These are phyloP conservation scores for Batrachochytrium dendrobatidis DNA, from an alignment of 371 early-diverging fungal genomes.

Conservation along the genomic window DNA sequence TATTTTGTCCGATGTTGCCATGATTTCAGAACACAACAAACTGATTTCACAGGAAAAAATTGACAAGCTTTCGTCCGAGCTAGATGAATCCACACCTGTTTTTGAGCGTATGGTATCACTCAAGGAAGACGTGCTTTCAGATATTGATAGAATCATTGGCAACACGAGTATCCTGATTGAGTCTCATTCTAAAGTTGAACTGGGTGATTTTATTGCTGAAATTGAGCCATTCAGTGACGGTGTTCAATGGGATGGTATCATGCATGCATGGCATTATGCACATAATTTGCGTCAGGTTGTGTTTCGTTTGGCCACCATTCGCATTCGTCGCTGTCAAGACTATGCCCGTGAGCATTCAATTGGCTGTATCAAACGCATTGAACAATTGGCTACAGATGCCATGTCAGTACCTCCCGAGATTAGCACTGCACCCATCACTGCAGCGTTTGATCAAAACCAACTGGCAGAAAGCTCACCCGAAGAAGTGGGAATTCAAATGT, in stretches of 20 bases:
- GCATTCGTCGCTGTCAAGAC: slow-evolving; percentile 47
- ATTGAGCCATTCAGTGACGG: slow-evolving; percentile 56
- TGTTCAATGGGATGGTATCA: slow-evolving; percentile 71
- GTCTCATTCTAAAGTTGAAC: slow-evolving; percentile 40
- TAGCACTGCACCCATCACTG: slow-evolving; percentile 34
- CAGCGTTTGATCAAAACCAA: slow-evolving; percentile 29
- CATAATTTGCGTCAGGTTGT: slow-evolving; percentile 43
- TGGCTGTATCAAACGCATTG: slow-evolving; percentile 54
- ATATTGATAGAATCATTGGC: slow-evolving; percentile 63
- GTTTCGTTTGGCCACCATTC: slow-evolving; percentile 23
- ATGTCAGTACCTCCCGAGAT: slow-evolving; percentile 35
- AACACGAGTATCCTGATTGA: slow-evolving; percentile 49
- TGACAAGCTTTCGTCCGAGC: slow-evolving; percentile 31
- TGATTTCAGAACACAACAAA: slow-evolving; percentile 42
- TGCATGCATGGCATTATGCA: slow-evolving; percentile 80
- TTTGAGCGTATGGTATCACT: slow-evolving; percentile 34
- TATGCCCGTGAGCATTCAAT: slow-evolving; percentile 58
- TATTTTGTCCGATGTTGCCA: slow-evolving; percentile 40
- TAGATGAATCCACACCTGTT: slow-evolving; percentile 27
- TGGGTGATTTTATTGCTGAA: slow-evolving; percentile 52
- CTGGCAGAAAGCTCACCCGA: slow-evolving; percentile 16
- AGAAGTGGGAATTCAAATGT: slow-evolving; percentile 36
- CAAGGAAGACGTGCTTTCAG: slow-evolving; percentile 50
- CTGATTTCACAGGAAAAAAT: slow-evolving; percentile 22
- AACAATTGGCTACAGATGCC: slow-evolving; percentile 47